Evolutionary conservation across 345 rosid species (phyloP), one percentile per base, ranked within the genome.

Genomic region (Eucalyptus pauciflora): DNA sequence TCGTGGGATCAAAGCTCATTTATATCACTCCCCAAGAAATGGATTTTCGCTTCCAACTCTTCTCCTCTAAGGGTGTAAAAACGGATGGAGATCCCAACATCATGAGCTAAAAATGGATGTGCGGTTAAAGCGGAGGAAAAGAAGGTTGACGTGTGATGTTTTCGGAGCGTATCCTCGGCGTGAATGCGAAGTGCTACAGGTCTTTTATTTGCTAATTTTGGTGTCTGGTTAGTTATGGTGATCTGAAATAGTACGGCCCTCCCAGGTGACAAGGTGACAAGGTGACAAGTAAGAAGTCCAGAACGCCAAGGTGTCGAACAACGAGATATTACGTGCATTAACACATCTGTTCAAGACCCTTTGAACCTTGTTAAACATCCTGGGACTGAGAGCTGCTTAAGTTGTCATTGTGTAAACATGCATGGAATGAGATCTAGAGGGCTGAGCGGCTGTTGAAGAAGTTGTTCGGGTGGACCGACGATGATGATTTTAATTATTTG

Each of bases 51-150:
- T 41, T 10, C 37, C 67, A 10, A 33, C 88, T 89, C 89, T 88
- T 87, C 91, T 90, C 90, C 90, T 80, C 81, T 87, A 62, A 87
- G 89, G 87, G 46, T 49, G 87, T 41, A 89, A 62, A 51, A 87
- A 89, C 54, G 89, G 33, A 45, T 88, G 95, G 94, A 91, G 91
- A 91, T 91, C 90, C 93, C 92, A 88, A 69, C 51, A 91, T 92
- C 69, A 29, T 92, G 92, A 92, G 92, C 88, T 87, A 90, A 89
- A 89, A 48, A 92, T 92, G 94, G 92, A 92, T 60, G 90, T 90
- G 86, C 89, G 91, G 88, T 87, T 37, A 71, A 89, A 86, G 88
- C 69, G 86, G 93, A 94, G 96, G 58, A 88, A 93, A 93, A 91
- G 27, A 89, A 93, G 95, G 94, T 86, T 62, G 91, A 89, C 88